Percentiles rank a stretch among this genome's conserved stretches.
Conservation (phyloP, 2,329 filamentous ascomycete species). For the Lasiodiplodia sp. region DNA sequence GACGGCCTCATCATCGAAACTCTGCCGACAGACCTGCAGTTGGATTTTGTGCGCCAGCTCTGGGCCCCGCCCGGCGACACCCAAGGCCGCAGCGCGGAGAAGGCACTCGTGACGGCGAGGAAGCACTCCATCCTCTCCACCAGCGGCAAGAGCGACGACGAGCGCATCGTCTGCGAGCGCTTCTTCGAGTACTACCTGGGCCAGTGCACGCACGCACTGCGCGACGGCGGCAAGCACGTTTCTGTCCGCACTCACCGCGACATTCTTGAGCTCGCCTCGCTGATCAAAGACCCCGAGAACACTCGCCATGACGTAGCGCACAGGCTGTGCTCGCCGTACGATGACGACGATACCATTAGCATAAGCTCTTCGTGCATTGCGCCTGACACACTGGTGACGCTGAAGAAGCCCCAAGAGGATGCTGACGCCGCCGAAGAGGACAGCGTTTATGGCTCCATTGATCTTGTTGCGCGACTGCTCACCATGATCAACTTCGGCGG, state of each 20-base stretch:
- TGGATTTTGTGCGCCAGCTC: conserved; percentile 5
- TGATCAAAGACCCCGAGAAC: conserved; percentile 24
- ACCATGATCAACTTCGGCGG: conserved; percentile 8
- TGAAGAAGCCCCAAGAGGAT: neutral
- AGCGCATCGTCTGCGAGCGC: neutral
- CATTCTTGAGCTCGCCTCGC: conserved; percentile 33
- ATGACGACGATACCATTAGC: neutral
- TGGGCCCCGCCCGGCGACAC: neutral
- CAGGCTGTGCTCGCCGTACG: neutral
- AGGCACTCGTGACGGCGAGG: neutral
- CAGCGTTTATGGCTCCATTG: neutral
- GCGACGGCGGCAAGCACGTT: conserved; percentile 33
- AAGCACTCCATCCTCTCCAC: neutral
- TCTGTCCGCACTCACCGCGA: conserved; percentile 35
- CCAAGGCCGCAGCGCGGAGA: neutral
- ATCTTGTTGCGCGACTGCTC: conserved; percentile 14
- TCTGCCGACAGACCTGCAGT: neutral
- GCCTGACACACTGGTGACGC: conserved; percentile 12
- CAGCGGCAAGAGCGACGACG: neutral
- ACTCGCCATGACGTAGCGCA: conserved; percentile 7
- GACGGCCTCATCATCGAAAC: conserved; percentile 16
- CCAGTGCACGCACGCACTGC: conserved; percentile 34
- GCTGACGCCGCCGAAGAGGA: neutral
- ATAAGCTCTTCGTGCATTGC: conserved; percentile 9
- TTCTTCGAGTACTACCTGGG: conserved; percentile 32